phyloP scores from a whole-genome alignment of 129 eudicot genomes.

The Escallonia rubra region DNA sequence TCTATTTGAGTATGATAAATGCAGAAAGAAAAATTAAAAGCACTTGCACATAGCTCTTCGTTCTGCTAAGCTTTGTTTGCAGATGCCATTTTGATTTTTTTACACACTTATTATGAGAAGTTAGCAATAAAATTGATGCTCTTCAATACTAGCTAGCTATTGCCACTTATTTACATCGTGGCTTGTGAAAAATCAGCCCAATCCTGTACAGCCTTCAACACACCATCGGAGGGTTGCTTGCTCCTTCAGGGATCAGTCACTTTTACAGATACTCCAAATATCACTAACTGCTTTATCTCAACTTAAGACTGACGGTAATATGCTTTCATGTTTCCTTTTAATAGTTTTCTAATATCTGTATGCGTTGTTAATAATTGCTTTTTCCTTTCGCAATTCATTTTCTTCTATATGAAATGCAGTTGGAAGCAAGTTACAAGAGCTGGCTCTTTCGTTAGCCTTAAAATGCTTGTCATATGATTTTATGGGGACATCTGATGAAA shows the following conservation, averaged over 20 bases:
- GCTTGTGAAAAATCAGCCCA: conserved; percentile 25
- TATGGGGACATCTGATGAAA: conserved; percentile 65
- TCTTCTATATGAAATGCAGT: conserved; percentile 12
- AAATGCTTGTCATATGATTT: conserved; percentile 58
- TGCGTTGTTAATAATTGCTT: neutral
- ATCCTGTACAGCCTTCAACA: conserved; percentile 46
- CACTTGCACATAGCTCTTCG: too few species aligned
- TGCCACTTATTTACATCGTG: neutral
- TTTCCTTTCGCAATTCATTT: neutral
- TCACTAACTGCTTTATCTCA: conserved; percentile 52
- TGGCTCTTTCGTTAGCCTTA: conserved; percentile 53
- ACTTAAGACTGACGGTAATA: conserved; percentile 49
- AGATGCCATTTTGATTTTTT: too few species aligned
- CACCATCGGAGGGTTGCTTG: conserved; percentile 51
- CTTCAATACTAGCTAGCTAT: neutral
- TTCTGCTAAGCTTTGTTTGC: too few species aligned
- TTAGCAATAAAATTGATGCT: neutral
- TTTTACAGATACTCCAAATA: conserved; percentile 51
- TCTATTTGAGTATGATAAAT: too few species aligned
- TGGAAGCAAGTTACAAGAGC: conserved; percentile 38
- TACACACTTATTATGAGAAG: too few species aligned
- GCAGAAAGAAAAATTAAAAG: too few species aligned
- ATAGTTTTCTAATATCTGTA: neutral
- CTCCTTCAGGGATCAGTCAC: conserved; percentile 49
- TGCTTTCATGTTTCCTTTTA: neutral